Evolutionary conservation across 2,329 filamentous ascomycete species (phyloP), one percentile per base, ranked within the genome.

Genomic region (Phyllosticta citriasiana): DNA sequence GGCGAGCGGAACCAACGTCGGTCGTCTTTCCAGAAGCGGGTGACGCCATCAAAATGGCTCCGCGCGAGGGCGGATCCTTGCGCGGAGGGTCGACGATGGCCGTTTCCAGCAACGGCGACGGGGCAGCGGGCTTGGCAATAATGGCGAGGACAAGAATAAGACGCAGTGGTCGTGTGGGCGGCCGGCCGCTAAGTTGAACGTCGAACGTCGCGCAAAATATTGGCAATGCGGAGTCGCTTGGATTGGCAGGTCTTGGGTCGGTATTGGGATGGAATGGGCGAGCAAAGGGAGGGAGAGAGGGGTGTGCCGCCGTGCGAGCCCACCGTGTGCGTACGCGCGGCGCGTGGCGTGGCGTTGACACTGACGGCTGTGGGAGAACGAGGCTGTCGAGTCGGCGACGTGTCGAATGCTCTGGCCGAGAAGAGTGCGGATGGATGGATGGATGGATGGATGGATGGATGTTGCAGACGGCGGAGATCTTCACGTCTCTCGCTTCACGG

Each of bases 201-300:
- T 60, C 57, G 35, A 60, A 60, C 57, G 57, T 60, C 26, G 57
- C 25, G 52, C 25, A 47, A 47, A 60, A 55, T 60, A 60, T 60
- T 60, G 57, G 57, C 57, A 60, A 60, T 60, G 52, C 55, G 47
- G 26, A 16, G 52, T 55, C 16, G 54, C 57, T 51, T 47, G 40
- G 14, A 47, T 47, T 47, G 40, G 40, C 40, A 47, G 12, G 40
- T 47, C 40, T 47, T 47, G 40, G 16, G 40, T 40, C 40, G 40
- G 40, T 47, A n/a, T 47, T 16, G 40, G 40, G 40, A n/a, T 47
- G 40, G 16, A 47, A n/a, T 47, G 40, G 14, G 40, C 40, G 40
- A 47, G 40, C 40, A 47, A 47, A 47, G 40, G 40, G 40, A 47
- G 40, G 14, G 35, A 33, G 30, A 1, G 33, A 40, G 33, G 33